These are phyloP conservation scores for Antitrichia curtipendula DNA, from an alignment of 225 moss, liverwort and hornwort genomes.

Conservation along the genomic window DNA sequence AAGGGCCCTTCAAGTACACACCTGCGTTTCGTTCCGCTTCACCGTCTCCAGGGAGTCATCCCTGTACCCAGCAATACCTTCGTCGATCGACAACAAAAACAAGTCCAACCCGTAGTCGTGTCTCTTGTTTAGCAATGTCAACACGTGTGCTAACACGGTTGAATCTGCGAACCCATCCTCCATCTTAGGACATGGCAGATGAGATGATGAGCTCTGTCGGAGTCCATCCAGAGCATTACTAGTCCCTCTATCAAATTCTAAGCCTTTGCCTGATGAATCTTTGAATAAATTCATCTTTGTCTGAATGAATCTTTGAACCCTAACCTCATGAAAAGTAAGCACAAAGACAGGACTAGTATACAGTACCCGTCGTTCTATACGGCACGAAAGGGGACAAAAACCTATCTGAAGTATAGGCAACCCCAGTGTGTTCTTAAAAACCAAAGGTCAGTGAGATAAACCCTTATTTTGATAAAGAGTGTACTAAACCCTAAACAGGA, in stretches of 20 bases:
- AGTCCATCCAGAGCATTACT: background rate
- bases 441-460: background rate
- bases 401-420: background rate
- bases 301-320: no score
- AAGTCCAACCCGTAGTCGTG: constrained; percentile 92
- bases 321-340: background rate
- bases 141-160: constrained; percentile 86
- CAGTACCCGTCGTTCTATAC: no score
- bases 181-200: background rate
- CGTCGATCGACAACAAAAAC: constrained; percentile 90
- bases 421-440: background rate
- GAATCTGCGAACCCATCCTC: constrained; percentile 59
- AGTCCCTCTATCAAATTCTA: background rate
- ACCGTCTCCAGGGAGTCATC: constrained; percentile 99
- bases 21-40: constrained; percentile 95
- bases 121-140: constrained; percentile 79
- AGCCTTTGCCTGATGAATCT: background rate
- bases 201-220: background rate
- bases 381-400: background rate
- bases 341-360: background rate
- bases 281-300: no score
- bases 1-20: background rate
- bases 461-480: background rate
- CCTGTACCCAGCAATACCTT: constrained; percentile 95
- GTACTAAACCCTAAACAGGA: background rate